Evolutionary conservation across 805 yeast species (phyloP).

Genomic region (Peterozyma xylosa): DNA sequence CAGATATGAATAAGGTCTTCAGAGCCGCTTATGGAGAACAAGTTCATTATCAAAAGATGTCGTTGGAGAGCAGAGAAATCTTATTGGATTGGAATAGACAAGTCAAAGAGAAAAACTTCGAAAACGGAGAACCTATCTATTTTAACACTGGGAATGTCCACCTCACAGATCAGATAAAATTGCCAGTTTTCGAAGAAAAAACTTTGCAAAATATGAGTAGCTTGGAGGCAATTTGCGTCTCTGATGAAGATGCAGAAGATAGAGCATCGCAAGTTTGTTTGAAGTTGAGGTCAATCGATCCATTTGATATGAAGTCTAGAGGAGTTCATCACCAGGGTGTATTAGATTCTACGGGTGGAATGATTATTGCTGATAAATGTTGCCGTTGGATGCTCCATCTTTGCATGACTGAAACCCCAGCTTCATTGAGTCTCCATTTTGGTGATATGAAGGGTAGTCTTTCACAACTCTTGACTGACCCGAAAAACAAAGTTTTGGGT

Average conservation of each 20-base stretch:
- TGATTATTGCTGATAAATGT: constrained; percentile 27
- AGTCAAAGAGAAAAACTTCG: constrained; percentile 3
- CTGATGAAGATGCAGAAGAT: constrained; percentile 13
- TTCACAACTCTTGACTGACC: too few species aligned
- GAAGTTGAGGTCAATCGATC: constrained; percentile 11
- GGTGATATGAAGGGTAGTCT: too few species aligned
- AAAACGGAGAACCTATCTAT: too few species aligned
- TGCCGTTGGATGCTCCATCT: constrained; percentile 21
- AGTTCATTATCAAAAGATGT: constrained; percentile 23
- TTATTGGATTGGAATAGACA: constrained; percentile 14
- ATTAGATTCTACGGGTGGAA: constrained; percentile 24
- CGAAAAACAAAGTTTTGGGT: constrained; percentile 11
- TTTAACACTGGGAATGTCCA: too few species aligned
- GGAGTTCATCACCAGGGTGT: constrained; percentile 11
- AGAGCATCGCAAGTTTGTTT: constrained; percentile 8
- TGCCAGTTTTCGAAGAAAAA: too few species aligned
- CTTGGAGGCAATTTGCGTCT: constrained; percentile 6
- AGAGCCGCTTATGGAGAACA: constrained; percentile 29
- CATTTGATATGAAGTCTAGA: constrained; percentile 9
- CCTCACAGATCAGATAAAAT: too few species aligned
- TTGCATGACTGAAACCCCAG: constrained; percentile 9
- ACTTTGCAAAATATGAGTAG: constrained; percentile 8
- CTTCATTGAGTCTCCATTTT: too few species aligned
- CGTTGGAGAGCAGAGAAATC: constrained; percentile 17
- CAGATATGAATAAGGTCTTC: constrained; percentile 31